A percentile compares a stretch with the other conserved stretches of the same genome.
phyloP scores from a whole-genome alignment of 768 basidiomycete genomes.

The Cystobasidium tubakii region DNA sequence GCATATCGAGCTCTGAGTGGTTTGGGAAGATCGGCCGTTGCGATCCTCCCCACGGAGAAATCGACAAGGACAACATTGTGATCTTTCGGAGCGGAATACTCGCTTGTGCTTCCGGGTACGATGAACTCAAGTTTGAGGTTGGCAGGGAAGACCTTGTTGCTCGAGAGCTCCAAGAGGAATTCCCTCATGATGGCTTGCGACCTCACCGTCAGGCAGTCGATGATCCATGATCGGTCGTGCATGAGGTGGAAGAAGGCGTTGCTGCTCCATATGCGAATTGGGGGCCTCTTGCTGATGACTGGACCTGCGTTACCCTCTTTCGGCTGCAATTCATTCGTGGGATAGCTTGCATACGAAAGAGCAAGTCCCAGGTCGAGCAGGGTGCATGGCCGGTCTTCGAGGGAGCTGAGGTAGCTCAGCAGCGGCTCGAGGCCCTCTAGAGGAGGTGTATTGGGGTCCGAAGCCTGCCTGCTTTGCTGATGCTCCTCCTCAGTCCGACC shows the following conservation, averaged over 20 bases:
- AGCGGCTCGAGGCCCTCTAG: slow-evolving; percentile 6
- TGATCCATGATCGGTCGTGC: background rate
- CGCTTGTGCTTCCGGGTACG: background rate
- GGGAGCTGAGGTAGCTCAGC: background rate
- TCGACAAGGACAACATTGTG: background rate
- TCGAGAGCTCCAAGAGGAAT: background rate
- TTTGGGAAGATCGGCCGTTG: background rate
- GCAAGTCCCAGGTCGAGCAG: background rate
- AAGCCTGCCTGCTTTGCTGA: background rate
- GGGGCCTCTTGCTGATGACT: background rate
- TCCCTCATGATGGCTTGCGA: background rate
- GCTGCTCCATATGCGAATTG: slow-evolving; percentile 12
- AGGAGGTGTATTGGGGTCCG: background rate
- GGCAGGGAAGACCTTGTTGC: background rate
- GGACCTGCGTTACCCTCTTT: background rate
- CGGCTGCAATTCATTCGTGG: background rate
- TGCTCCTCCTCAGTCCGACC: background rate
- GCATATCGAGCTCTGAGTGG: background rate
- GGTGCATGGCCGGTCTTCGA: background rate
- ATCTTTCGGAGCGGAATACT: background rate
- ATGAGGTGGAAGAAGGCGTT: background rate
- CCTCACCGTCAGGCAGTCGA: background rate
- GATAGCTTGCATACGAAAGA: slow-evolving; percentile 4
- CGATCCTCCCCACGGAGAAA: background rate
- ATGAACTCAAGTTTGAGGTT: background rate